A percentile compares a stretch with the other conserved stretches of the same genome.
phyloP scores from a whole-genome alignment of 2,329 filamentous ascomycete genomes.

The Ophiostoma ulmi region DNA sequence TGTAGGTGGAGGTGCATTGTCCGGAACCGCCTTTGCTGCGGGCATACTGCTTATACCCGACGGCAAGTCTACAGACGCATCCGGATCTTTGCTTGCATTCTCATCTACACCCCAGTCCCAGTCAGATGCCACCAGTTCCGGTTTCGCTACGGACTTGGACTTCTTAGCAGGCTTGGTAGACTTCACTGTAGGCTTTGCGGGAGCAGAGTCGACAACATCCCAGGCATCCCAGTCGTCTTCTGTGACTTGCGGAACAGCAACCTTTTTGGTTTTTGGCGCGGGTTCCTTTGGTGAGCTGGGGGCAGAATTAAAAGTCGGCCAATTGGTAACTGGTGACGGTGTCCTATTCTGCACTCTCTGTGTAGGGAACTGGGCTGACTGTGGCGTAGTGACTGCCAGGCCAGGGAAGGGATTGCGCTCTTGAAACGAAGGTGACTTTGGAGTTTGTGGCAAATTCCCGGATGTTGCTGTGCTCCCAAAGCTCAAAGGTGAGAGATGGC shows the following conservation, averaged over 20 bases:
- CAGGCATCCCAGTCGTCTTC: constrained; percentile 47
- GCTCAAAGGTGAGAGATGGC: constrained; percentile 34
- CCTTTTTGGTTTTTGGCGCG: constrained; percentile 21
- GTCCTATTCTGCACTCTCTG: constrained; percentile 34
- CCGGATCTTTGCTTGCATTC: constrained; percentile 7
- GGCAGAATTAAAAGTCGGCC: constrained; percentile 39
- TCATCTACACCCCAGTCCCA: constrained; percentile 51
- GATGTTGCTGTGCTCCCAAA: constrained; percentile 32
- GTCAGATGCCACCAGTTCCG: constrained; percentile 25
- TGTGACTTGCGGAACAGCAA: constrained; percentile 26
- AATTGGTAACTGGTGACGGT: constrained; percentile 42
- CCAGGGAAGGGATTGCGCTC: constrained; percentile 51
- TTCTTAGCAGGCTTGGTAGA: constrained; percentile 2
- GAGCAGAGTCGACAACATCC: constrained; percentile 24
- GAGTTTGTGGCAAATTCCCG: constrained; percentile 37
- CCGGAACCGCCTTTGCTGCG: constrained; percentile 27
- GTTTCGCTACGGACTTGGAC: constrained; percentile 10
- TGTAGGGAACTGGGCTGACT: constrained; percentile 33
- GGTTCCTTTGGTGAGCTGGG: constrained; percentile 1
- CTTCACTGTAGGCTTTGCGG: neutral
- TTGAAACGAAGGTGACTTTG: constrained; percentile 50
- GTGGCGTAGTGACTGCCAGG: constrained; percentile 44
- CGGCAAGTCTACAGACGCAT: constrained; percentile 8
- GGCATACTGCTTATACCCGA: constrained; percentile 21
- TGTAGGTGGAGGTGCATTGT: constrained; percentile 58